Base-by-base conservation (phyloP, 148 eudicot species). In the Hydrangea macrophylla region DNA sequence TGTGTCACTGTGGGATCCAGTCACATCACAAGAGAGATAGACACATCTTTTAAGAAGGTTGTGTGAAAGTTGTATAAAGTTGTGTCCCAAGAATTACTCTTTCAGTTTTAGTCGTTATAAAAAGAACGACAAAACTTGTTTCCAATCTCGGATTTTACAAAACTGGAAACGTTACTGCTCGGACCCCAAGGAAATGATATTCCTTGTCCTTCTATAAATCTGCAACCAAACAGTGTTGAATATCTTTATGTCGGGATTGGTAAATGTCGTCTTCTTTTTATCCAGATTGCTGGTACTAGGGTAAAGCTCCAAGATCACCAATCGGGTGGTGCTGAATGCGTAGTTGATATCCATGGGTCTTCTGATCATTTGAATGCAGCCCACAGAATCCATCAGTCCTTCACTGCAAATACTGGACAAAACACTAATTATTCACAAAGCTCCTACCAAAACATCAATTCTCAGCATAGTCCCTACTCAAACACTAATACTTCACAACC, bases 241-340 rank as follows among this genome's bases (percentile, higher is more conserved):
- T n/a, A n/a, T n/a, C n/a, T n/a, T 45, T 65, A n/a, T 50, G 36
- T 25, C 10, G 18, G 37, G 68, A 28, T 64, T 27, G 1, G 17
- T 28, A 9, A 42, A 39, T 31, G 37, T 24, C 22, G 40, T 71
- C 50, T 65, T 32, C 27, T 53, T 11, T 23, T 62, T 18, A 70
- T 74, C 22, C 72, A 83, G 92, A 75, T 80, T 81, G 61, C 78
- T 73, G 84, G 78, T 42, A 65, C 59, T 22, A 69, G 83, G 69
- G 35, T 70, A 67, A 79, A 73, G 65, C 75, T 25, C 28, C 77
- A 68, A 40, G 84, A 84, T 64, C 80, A 76, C 32, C 71, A 71
- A 36, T 66, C 32, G 50, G 65, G 77, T 56, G 67, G 61, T 61
- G 44, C 81, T 22, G 86, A 82, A 22, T 31, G 67, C 7, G 35